These are phyloP conservation scores for Termitomyces sp. DNA, from an alignment of 768 basidiomycete genomes.

Conservation along the genomic window DNA sequence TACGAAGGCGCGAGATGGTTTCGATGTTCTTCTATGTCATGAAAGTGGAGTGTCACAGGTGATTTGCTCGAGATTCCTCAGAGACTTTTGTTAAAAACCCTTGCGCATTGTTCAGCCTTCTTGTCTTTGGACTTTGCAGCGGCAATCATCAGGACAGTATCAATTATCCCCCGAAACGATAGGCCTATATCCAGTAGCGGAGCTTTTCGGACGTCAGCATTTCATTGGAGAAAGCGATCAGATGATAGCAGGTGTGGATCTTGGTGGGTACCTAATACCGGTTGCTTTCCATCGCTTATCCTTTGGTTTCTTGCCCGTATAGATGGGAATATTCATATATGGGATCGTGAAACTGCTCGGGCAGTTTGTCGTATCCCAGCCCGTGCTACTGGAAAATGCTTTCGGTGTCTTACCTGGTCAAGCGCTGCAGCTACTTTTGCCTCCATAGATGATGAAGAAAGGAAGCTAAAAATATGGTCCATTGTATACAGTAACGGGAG, in stretches of 20 bases:
- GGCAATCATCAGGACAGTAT: not conserved
- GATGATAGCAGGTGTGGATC: conserved; percentile 7
- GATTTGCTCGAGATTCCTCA: too few relatives aligned
- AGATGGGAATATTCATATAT: conserved; percentile 9
- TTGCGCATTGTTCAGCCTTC: not conserved
- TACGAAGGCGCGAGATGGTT: not conserved
- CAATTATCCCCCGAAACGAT: not conserved
- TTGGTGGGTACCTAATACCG: not conserved
- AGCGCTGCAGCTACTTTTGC: conserved; percentile 1
- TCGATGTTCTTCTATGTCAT: conserved; percentile 8
- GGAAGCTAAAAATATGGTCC: conserved; percentile 6
- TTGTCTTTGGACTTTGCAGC: conserved; percentile 6
- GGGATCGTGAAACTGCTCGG: conserved; percentile 4
- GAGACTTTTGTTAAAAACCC: not conserved
- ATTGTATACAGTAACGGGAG: not conserved
- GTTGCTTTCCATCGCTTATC: not conserved
- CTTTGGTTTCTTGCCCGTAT: not conserved
- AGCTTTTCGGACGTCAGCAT: not conserved
- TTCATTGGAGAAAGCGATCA: conserved; percentile 8
- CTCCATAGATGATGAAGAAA: not conserved
- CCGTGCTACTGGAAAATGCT: conserved; percentile 1
- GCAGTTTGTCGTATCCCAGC: not conserved
- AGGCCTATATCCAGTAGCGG: not conserved
- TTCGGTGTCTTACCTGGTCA: conserved; percentile 10
- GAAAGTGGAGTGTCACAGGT: conserved; percentile 1